Conservation (phyloP, 495 filamentous ascomycete genomes). For the Xylaria flabelliformis region DNA sequence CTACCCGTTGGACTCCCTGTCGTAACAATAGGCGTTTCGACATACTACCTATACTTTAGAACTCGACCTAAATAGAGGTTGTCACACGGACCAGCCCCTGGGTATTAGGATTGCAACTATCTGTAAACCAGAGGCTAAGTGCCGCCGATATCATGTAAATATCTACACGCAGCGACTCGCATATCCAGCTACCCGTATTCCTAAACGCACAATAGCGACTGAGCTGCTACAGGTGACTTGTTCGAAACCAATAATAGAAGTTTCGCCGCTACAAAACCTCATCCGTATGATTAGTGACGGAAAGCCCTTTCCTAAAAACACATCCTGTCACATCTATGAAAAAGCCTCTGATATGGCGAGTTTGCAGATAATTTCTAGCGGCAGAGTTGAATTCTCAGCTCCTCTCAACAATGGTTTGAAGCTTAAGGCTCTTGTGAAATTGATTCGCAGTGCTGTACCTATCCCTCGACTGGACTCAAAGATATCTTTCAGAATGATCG, state of each 20-base stretch:
- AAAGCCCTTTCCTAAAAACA: background rate
- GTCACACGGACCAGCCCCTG: no score
- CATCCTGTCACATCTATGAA: background rate
- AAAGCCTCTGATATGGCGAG: background rate
- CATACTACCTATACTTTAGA: background rate
- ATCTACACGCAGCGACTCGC: no score
- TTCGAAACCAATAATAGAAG: background rate
- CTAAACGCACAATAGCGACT: background rate
- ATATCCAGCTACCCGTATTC: no score
- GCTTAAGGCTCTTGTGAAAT: background rate
- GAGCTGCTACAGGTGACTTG: background rate
- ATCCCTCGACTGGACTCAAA: background rate
- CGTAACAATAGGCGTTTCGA: background rate
- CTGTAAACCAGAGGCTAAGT: no score
- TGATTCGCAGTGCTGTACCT: background rate
- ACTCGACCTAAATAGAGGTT: background rate
- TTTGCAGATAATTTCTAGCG: background rate
- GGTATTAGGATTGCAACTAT: no score
- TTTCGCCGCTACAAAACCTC: background rate
- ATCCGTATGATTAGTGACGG: background rate
- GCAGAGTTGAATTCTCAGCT: background rate
- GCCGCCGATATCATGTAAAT: no score
- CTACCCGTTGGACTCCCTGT: no score
- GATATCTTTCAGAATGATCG: background rate
- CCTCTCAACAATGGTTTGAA: background rate